Evolutionary conservation across 176 grass and related monocot species (phyloP), one percentile per base, ranked within the genome.

Genomic region (Cenchrus americanus): DNA sequence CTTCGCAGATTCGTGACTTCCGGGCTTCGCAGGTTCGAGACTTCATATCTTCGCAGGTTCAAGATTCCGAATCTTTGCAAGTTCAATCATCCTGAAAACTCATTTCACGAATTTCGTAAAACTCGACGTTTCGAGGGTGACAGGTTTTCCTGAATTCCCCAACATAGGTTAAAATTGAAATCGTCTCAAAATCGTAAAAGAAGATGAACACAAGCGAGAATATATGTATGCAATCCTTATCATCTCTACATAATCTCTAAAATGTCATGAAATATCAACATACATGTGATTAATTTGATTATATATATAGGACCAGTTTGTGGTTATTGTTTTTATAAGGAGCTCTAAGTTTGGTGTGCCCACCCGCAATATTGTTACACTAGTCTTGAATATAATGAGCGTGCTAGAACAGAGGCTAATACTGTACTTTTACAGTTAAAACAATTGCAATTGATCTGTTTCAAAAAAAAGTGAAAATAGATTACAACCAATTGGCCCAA

Each of bases 391-490:
- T 30, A 30, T 30, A 77, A 67, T 68, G 10, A 22, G 4, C 18
- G 3, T 47, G 14, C 10, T 47, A 18, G 43, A 13, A 80, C 26
- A 76, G 14, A 37, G 80, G 67, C 30, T 40, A 8, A 86, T 43
- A 41, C 14, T 50, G 57, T n/a, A 66, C 71, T 63, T 87, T 90
- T 79, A 79, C 50, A 2, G 13, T 79, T 75, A 85, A 77, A 87
- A 72, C 18, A 88, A 71, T 71, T 84, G 41, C 10, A 60, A 76
- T 81, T 21, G 34, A 57, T 88, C 0, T 77, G 57, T 30, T 47
- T 5, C 3, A 76, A 62, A 59, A 71, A 19, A 88, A 13, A 22
- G 11, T 70, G 60, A 83, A 73, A 71, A 86, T 53, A 61, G 34
- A 44, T 51, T 34, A 86, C 21, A 80, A 81, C 2, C 44, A 76